These are phyloP conservation scores for Babesia bovis DNA, from an alignment of 169 alveolate genomes.

Conservation along the genomic window DNA sequence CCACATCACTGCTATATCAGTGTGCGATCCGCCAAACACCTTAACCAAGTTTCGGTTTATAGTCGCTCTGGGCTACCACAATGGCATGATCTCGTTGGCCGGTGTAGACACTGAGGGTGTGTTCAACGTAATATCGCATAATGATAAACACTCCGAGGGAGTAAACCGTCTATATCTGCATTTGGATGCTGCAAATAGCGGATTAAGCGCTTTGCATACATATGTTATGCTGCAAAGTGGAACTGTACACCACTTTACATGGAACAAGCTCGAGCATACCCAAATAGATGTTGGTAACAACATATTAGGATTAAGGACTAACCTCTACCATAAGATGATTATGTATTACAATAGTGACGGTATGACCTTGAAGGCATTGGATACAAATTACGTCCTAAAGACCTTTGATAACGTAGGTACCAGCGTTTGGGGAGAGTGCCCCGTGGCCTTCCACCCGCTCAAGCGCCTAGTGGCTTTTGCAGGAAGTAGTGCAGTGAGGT, in stretches of 20 bases:
- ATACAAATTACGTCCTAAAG: background rate
- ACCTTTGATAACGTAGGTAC: conserved; percentile 13
- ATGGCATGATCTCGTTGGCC: conserved; percentile 28
- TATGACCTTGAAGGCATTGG: conserved; percentile 27
- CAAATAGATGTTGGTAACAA: conserved; percentile 20
- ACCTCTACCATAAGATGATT: conserved; percentile 2
- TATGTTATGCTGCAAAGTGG: conserved; percentile 28
- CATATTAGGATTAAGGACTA: conserved; percentile 6
- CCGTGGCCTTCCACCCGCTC: conserved; percentile 19
- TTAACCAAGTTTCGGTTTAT: conserved; percentile 1
- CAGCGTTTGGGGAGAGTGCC: conserved; percentile 6
- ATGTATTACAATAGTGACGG: conserved; percentile 13
- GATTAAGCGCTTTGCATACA: background rate
- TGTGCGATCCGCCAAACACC: conserved; percentile 5
- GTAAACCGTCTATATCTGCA: conserved; percentile 19
- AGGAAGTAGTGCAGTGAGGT: conserved; percentile 18
- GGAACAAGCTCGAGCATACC: conserved; percentile 25
- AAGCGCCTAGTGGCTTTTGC: conserved; percentile 24
- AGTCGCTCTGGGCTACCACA: conserved; percentile 32
- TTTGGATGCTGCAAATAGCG: background rate
- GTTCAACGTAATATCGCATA: conserved; percentile 28
- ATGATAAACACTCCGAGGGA: background rate
- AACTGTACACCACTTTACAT: conserved; percentile 3
- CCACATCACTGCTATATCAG: conserved; percentile 10
- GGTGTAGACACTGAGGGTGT: conserved; percentile 30